These are phyloP conservation scores for Pichia sp. DNA, from an alignment of 1,139 yeast genomes.

Conservation along the genomic window DNA sequence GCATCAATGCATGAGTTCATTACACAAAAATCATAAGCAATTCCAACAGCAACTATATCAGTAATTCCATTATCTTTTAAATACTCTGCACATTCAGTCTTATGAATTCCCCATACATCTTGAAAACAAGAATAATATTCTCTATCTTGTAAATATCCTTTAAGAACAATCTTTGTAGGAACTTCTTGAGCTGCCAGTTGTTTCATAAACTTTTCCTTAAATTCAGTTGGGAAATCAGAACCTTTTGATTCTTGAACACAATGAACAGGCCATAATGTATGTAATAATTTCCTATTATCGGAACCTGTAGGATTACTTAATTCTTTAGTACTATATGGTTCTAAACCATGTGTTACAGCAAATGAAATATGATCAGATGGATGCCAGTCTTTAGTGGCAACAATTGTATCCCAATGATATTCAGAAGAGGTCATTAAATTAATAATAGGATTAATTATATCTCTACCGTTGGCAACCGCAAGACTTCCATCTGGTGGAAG, in stretches of 20 bases:
- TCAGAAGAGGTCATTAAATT: conserved; percentile 34
- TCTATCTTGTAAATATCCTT: conserved; percentile 65
- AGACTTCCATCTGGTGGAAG: conserved; percentile 70
- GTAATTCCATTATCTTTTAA: conserved; percentile 43
- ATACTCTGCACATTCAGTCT: conserved; percentile 55
- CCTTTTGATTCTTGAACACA: conserved; percentile 72
- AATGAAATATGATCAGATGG: conserved; percentile 73
- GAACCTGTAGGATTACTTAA: conserved; percentile 46
- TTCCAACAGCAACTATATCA: conserved; percentile 68
- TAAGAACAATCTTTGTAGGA: conserved; percentile 45
- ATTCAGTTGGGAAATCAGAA: conserved; percentile 50
- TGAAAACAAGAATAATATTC: conserved; percentile 88
- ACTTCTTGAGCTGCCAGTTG: conserved; percentile 25
- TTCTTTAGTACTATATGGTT: conserved; percentile 46
- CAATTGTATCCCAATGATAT: conserved; percentile 53
- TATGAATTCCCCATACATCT: conserved; percentile 69
- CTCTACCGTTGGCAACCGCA: conserved; percentile 65
- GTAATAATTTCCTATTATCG: conserved; percentile 33
- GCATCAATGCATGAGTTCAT: conserved; percentile 68
- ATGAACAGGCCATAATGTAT: conserved; percentile 84
- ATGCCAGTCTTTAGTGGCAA: conserved; percentile 88
- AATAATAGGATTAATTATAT: conserved; percentile 46
- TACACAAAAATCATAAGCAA: conserved; percentile 86
- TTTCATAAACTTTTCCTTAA: conserved; percentile 29
- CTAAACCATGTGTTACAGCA: conserved; percentile 48